Evolutionary conservation across 495 filamentous ascomycete species (phyloP).

Genomic region (Podospora australis): DNA sequence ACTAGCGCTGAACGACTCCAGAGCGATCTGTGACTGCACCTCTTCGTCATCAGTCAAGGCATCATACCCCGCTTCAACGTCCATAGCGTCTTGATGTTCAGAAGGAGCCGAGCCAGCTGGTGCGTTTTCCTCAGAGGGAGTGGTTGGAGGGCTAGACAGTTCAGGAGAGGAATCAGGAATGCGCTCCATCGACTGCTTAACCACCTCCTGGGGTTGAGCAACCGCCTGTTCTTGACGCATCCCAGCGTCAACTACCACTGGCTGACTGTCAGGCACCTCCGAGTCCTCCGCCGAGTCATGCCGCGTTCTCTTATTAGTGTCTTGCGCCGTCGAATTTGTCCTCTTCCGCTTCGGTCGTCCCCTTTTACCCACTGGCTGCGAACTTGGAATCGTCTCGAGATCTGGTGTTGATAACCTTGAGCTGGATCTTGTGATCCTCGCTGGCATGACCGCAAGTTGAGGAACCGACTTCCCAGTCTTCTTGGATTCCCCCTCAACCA

Average conservation of each 20-base stretch:
- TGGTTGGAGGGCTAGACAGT: background rate
- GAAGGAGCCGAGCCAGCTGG: background rate
- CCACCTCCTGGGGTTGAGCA: background rate
- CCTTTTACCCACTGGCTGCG: slow-evolving; percentile 8
- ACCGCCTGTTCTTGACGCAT: background rate
- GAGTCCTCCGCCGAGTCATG: slow-evolving; percentile 8
- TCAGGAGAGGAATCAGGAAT: background rate
- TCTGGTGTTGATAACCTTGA: slow-evolving; percentile 3
- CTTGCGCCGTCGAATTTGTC: slow-evolving; percentile 13
- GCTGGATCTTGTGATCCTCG: slow-evolving; percentile 10
- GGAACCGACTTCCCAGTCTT: background rate
- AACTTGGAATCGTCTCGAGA: slow-evolving; percentile 8
- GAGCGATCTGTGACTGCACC: slow-evolving; percentile 24
- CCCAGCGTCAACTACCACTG: background rate
- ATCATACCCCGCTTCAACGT: slow-evolving; percentile 3
- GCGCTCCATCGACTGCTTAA: background rate
- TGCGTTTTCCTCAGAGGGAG: background rate
- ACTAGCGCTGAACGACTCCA: slow-evolving; percentile 19
- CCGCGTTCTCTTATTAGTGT: slow-evolving; percentile 15
- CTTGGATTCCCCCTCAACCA: slow-evolving; percentile 20
- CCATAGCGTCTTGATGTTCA: slow-evolving; percentile 7
- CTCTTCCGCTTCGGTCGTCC: slow-evolving; percentile 25
- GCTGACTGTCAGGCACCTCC: slow-evolving; percentile 15
- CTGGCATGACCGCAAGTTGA: background rate
- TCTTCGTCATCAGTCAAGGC: slow-evolving; percentile 13